Base-by-base conservation (phyloP, 495 filamentous ascomycete species). In the Cenococcum geophilum region DNA sequence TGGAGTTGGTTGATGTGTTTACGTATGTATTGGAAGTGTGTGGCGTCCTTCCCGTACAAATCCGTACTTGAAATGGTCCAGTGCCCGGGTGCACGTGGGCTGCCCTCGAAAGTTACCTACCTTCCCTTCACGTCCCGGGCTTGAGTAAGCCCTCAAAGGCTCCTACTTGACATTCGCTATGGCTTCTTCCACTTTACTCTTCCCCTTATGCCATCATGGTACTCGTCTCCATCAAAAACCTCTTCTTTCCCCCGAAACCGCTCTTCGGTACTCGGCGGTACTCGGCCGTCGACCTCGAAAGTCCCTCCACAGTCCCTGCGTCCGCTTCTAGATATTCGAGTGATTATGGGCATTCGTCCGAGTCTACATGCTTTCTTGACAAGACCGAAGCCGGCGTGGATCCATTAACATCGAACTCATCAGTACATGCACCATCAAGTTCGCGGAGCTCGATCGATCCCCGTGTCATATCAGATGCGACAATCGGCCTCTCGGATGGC, bases 401-500 rank as follows among this genome's bases (percentile, higher is more conserved):
- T 52, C 23, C 8, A 8, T 32, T 23, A 9, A 6, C 27, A 32
- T 6, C 27, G 6, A 8, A 52, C 25, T 5, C 49, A 12, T 32
- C 21, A 16, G 14, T 6, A 23, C 6, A 52, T 9, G 3, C 49
- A 32, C 5, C 21, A 11, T 14, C 10, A 16, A 52, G 14, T 32
- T 27, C 67, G 74, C 57, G 35, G 18, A 20, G 48, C 9, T 25
- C 25, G 25, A 25, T 32, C 49, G 49, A 52, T 32, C 20, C 49
- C 25, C 49, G 49, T 43, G 42, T 76, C 47, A 40, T 77, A 57
- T 66, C 68, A 18, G 79, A 82, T 64, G 65, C 75, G n/a, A 82
- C 78, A 57, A 77, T 83, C 51, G 83, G 83, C 5, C 78, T 86
- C 54, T 78, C 81, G 0, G 82, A 86, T 65, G 83, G 83, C 34